Conservation (phyloP, 441 rosid species). For the Rhodomyrtus psidioides region DNA sequence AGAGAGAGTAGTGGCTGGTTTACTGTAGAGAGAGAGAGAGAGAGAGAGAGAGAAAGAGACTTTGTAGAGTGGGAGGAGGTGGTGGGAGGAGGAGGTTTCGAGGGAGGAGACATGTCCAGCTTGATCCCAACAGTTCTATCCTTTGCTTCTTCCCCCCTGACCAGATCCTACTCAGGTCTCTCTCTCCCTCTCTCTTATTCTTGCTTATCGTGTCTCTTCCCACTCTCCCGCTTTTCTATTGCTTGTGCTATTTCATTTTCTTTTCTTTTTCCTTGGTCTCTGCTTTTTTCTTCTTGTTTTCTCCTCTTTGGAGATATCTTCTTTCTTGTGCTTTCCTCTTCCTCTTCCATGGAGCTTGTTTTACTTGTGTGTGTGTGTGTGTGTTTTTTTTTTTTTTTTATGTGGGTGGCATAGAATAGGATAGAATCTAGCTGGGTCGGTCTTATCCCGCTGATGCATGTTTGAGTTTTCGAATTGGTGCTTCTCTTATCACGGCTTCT, state of each 20-base stretch:
- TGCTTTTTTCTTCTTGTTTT: not conserved
- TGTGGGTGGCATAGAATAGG: not conserved
- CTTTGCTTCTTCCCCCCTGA: constrained; percentile 18
- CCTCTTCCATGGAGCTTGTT: not conserved
- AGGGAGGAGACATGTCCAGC: constrained; percentile 38
- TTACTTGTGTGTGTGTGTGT: too few relatives aligned
- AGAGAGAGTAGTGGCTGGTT: not conserved
- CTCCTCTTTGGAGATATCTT: not conserved
- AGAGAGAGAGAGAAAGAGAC: too few relatives aligned
- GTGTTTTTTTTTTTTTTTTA: not conserved
- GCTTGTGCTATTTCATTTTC: not conserved
- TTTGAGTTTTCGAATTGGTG: constrained; percentile 1
- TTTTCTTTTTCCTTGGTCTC: not conserved
- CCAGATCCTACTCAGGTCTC: constrained; percentile 23
- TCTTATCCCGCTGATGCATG: constrained; percentile 15
- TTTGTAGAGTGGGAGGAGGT: not conserved
- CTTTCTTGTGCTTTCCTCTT: not conserved
- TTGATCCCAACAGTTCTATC: constrained; percentile 24
- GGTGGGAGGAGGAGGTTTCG: constrained; percentile 1
- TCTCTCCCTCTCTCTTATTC: not conserved
- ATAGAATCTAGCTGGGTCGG: constrained; percentile 1
- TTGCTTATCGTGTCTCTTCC: not conserved
- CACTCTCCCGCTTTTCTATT: not conserved
- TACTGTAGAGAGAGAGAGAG: not conserved
- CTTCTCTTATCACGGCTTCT: not conserved